Evolutionary conservation across 2,329 filamentous ascomycete species (phyloP).

Genomic region (Ophiostoma quercus): DNA sequence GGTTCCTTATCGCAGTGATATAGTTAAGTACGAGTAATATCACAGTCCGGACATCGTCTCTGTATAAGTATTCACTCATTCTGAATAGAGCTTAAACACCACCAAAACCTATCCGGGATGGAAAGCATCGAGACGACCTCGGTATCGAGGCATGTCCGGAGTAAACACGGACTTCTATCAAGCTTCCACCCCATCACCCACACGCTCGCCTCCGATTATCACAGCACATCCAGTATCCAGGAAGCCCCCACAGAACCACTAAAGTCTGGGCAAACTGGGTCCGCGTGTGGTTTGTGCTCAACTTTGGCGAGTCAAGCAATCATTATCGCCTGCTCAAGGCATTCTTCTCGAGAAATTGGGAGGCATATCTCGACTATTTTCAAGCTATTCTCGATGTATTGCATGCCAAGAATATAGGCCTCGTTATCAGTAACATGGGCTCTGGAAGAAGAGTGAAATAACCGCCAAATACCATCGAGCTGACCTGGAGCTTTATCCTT

Average conservation of each 20-base stretch:
- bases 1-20: not conserved
- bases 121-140: not conserved
- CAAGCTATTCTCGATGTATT: not conserved
- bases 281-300: not conserved
- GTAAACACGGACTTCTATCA: not conserved
- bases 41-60: too few species aligned
- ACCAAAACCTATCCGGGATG: not conserved
- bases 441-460: not conserved
- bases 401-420: slow-evolving; percentile 2
- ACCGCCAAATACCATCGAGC: not conserved
- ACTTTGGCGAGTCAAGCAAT: not conserved
- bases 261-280: slow-evolving; percentile 2
- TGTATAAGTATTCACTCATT: too few species aligned
- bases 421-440: not conserved
- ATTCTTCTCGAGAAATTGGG: not conserved
- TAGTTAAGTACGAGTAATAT: not conserved
- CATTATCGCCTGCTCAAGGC: not conserved
- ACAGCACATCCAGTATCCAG: not conserved
- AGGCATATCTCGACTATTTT: not conserved
- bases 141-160: not conserved
- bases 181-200: not conserved
- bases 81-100: not conserved
- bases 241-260: not conserved
- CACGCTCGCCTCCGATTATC: not conserved
- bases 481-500: slow-evolving; percentile 1